Evolutionary conservation across 2,329 filamentous ascomycete species (phyloP).

Genomic region (Drechslerella dactyloides): DNA sequence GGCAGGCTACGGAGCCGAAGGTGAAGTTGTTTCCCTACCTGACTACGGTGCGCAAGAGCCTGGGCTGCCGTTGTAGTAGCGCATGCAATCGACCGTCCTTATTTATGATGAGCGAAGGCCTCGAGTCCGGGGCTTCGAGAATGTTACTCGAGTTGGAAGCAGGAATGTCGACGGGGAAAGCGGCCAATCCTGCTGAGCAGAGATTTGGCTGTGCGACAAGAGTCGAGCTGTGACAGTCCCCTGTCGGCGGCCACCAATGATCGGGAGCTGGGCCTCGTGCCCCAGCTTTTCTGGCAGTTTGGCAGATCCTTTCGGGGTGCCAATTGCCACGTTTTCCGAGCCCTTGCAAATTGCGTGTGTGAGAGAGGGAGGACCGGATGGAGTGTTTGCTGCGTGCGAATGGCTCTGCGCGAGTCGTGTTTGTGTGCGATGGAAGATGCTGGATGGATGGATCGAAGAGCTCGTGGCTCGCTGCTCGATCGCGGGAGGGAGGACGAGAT

Average conservation of each 20-base stretch:
- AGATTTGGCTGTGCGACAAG: slow-evolving; percentile 15
- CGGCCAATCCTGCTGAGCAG: slow-evolving; percentile 20
- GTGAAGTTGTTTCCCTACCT: slow-evolving; percentile 26
- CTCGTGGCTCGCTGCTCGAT: neutral
- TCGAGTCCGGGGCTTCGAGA: slow-evolving; percentile 42
- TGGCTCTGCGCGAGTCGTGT: slow-evolving; percentile 4
- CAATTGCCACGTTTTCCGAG: slow-evolving; percentile 49
- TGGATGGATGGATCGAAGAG: neutral
- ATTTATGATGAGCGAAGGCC: slow-evolving; percentile 23
- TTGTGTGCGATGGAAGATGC: slow-evolving; percentile 5
- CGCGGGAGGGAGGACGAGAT: neutral
- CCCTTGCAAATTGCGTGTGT: slow-evolving; percentile 45
- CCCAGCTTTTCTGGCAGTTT: slow-evolving; percentile 38
- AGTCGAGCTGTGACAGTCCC: slow-evolving; percentile 40
- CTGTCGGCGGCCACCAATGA: slow-evolving; percentile 45
- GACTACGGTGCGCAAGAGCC: neutral
- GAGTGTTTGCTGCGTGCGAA: slow-evolving; percentile 30
- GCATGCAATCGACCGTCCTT: slow-evolving; percentile 23
- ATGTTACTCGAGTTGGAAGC: slow-evolving; percentile 40
- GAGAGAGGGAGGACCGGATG: slow-evolving; percentile 10
- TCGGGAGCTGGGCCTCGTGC: slow-evolving; percentile 25
- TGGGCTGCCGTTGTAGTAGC: too few relatives aligned
- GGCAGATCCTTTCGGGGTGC: slow-evolving; percentile 38
- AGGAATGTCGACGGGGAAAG: slow-evolving; percentile 43
- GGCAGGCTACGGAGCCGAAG: slow-evolving; percentile 42